Base-by-base conservation (phyloP, 2,329 filamentous ascomycete species). In the Epichloe bromicola region DNA sequence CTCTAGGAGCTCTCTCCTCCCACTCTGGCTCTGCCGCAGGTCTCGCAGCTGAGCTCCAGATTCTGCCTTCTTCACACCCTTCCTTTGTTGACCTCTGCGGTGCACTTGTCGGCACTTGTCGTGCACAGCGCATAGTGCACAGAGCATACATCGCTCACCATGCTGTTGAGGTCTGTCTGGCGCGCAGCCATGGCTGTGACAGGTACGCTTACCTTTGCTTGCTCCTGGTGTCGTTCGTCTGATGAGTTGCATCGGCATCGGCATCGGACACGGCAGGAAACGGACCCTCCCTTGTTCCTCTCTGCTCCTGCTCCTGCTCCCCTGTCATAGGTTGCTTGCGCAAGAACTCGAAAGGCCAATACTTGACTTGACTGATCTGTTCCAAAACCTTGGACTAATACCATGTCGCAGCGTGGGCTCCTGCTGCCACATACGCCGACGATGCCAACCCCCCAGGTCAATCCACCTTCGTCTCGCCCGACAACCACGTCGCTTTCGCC, bases 401-500 rank as follows among this genome's bases (percentile, higher is more conserved):
- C 19, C 1, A 38, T 33, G 11, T 20, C 7, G 19, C 51, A 65
- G 61, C 57, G 48, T 48, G 64, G 11, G 46, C 61, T 8, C 58
- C 60, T 17, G 45, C 46, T 11, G 34, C 56, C 33, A 52, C 58
- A 3, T 46, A 58, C 36, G 65, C 65, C 43, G 59, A 60, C 51
- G 55, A 58, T 39, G 58, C 61, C 53, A 62, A 63, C 56, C 55
- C 23, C 30, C 55, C 58, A 34, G 61, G 61, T 45, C 69, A 70
- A 49, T 70, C 70, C 7, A 67, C 65, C 45, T 76, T 77, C 46
- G 60, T 73, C 45, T 68, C 73, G 2, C 66, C 66, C 50, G 64
- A 70, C 52, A 61, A 67, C 48, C 65, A 67, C 19, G 59, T 76
- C 51, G 65, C 66, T n/a, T 80, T 80, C 58, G 71, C 70, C 48